Conservation (phyloP, 23 red algal genomes). For the Rhodosorus marinus region DNA sequence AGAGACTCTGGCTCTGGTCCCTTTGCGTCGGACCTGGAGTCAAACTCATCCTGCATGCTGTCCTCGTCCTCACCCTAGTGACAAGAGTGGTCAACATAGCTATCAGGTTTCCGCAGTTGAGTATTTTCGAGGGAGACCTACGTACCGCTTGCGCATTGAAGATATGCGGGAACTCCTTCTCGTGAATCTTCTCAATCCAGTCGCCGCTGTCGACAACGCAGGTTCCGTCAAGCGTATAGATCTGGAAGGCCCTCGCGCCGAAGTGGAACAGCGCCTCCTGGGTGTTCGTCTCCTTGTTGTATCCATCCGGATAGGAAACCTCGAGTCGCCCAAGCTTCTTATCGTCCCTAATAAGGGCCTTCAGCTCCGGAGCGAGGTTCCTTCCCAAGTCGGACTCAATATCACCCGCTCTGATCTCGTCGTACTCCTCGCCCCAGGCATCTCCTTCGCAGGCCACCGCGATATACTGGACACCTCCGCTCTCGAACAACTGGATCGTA, state of each 20-base stretch:
- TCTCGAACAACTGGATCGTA: conserved; percentile 12
- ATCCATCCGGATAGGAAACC: conserved; percentile 18
- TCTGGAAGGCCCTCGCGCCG: conserved; percentile 38
- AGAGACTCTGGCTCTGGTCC: background rate
- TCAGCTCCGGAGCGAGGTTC: conserved; percentile 5
- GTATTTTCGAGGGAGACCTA: too few species aligned
- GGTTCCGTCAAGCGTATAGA: conserved; percentile 14
- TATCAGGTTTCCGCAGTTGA: too few species aligned
- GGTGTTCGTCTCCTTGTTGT: conserved; percentile 21
- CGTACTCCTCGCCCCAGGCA: conserved; percentile 27
- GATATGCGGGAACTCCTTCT: conserved; percentile 21
- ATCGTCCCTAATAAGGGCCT: conserved; percentile 15
- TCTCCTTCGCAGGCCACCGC: conserved; percentile 58
- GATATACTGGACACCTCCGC: conserved; percentile 24
- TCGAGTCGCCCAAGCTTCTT: conserved; percentile 25
- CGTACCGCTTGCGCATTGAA: conserved; percentile 60
- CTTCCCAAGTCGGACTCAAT: conserved; percentile 16
- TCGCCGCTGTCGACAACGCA: conserved; percentile 50
- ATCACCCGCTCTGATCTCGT: conserved; percentile 16
- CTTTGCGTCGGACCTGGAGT: background rate
- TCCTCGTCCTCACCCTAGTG: background rate
- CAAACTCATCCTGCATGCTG: background rate
- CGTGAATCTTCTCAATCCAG: conserved; percentile 36
- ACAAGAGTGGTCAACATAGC: too few species aligned
- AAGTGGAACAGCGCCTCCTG: conserved; percentile 51